phyloP scores from a whole-genome alignment of 73 alveolate genomes.

The Tetrahymena elliotti region DNA sequence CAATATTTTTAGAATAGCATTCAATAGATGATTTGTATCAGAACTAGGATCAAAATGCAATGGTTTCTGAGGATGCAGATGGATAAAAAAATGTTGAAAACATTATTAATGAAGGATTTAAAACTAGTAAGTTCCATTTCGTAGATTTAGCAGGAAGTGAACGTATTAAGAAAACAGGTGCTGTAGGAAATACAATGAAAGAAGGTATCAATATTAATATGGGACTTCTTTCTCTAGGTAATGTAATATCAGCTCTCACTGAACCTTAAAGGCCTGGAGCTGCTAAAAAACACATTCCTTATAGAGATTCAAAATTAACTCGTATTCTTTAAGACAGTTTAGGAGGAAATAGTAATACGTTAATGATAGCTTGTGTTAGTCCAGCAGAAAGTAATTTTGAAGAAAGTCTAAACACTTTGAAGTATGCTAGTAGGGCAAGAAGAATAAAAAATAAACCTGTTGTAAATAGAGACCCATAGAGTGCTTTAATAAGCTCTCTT shows the following conservation, averaged over 20 bases:
- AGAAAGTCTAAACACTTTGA: slow-evolving; percentile 89
- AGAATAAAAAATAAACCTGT: slow-evolving; percentile 83
- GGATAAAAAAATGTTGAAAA: neutral
- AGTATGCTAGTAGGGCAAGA: slow-evolving; percentile 94
- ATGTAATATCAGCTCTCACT: slow-evolving; percentile 88
- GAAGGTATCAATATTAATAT: slow-evolving; percentile 92
- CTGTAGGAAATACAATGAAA: slow-evolving; percentile 70
- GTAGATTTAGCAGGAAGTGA: slow-evolving; percentile 99
- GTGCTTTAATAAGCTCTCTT: slow-evolving; percentile 65
- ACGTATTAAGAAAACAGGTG: slow-evolving; percentile 85
- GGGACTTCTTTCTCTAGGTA: slow-evolving; percentile 86
- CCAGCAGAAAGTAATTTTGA: slow-evolving; percentile 93
- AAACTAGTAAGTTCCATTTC: slow-evolving; percentile 88
- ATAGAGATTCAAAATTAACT: slow-evolving; percentile 94
- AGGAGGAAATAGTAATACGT: slow-evolving; percentile 95
- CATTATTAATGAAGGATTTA: slow-evolving; percentile 53
- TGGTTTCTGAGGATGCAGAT: slow-evolving; percentile 34
- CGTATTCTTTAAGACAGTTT: slow-evolving; percentile 94
- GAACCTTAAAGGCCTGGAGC: slow-evolving; percentile 61
- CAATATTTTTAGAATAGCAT: slow-evolving; percentile 76
- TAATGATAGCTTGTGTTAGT: slow-evolving; percentile 94
- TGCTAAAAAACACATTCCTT: slow-evolving; percentile 82
- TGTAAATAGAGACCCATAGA: slow-evolving; percentile 75
- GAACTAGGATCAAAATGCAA: slow-evolving; percentile 24
- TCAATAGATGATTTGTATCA: slow-evolving; percentile 45